Evolutionary conservation across 2,329 filamentous ascomycete species (phyloP).

Genomic region (Ascochyta rabiei): DNA sequence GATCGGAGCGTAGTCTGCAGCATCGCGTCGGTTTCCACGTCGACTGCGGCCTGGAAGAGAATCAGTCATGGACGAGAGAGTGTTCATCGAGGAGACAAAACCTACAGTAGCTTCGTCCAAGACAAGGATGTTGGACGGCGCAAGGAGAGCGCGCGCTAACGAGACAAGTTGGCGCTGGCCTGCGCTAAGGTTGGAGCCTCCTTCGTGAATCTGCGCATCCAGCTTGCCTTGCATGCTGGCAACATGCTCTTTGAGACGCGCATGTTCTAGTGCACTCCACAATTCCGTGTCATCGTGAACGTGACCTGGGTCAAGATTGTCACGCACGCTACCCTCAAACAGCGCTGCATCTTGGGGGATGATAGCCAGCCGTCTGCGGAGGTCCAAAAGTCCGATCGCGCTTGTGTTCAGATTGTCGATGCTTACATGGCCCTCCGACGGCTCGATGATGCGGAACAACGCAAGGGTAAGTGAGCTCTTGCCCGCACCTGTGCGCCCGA

Average conservation of each 20-base stretch:
- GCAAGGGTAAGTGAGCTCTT: conserved; percentile 94
- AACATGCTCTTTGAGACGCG: conserved; percentile 89
- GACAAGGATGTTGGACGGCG: conserved; percentile 95
- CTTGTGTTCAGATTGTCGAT: conserved; percentile 92
- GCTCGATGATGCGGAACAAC: conserved; percentile 94
- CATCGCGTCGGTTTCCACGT: conserved; percentile 71
- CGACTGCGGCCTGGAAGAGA: conserved; percentile 63
- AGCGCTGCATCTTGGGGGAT: conserved; percentile 97
- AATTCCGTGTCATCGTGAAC: conserved; percentile 96
- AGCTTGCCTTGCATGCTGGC: conserved; percentile 84
- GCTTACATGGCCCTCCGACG: conserved; percentile 78
- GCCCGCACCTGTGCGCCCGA: conserved; percentile 92
- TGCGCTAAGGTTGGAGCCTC: conserved; percentile 93
- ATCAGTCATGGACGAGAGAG: not conserved
- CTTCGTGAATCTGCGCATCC: conserved; percentile 91
- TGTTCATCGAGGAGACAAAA: conserved; percentile 39
- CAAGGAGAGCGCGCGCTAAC: conserved; percentile 88
- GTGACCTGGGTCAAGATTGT: conserved; percentile 94
- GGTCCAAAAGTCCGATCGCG: conserved; percentile 84
- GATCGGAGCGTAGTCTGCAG: conserved; percentile 68
- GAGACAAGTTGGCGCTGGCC: conserved; percentile 95
- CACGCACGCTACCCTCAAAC: conserved; percentile 89
- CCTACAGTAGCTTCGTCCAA: conserved; percentile 91
- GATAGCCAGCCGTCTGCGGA: conserved; percentile 88
- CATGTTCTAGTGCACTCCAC: conserved; percentile 95